Evolutionary conservation across 768 basidiomycete genomes (phyloP).

Genomic region (Russula emetica): DNA sequence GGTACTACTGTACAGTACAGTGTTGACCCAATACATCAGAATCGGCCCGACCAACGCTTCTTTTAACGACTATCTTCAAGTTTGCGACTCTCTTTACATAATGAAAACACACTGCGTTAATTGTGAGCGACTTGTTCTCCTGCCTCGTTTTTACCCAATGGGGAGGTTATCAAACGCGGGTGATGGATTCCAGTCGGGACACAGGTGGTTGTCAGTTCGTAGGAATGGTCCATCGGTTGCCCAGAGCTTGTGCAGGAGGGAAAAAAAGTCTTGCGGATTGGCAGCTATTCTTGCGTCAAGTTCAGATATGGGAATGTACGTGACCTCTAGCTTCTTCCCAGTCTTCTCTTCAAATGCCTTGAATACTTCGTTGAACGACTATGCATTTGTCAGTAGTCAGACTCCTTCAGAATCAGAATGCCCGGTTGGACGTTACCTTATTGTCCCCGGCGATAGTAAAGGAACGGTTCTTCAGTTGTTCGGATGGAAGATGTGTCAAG

Average conservation of each 20-base stretch:
- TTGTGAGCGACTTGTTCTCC: neutral
- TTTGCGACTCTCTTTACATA: neutral
- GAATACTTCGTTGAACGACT: constrained; percentile 27
- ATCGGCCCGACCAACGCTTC: too few relatives aligned
- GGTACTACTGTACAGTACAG: too few relatives aligned
- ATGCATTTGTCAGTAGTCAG: neutral
- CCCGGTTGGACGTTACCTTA: neutral
- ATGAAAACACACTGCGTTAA: too few relatives aligned
- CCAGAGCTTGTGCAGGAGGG: constrained; percentile 16
- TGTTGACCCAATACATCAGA: too few relatives aligned
- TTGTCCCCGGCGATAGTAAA: neutral
- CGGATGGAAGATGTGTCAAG: neutral
- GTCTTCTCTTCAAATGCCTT: constrained; percentile 25
- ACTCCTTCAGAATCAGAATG: neutral
- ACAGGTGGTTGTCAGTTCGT: constrained; percentile 23
- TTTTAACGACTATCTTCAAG: neutral
- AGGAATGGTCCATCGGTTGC: constrained; percentile 18
- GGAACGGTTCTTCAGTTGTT: neutral
- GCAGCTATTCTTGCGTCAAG: constrained; percentile 21
- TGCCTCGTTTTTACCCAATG: neutral
- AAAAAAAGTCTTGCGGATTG: constrained; percentile 18
- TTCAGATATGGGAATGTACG: constrained; percentile 19
- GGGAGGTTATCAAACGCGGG: constrained; percentile 16
- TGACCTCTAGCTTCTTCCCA: constrained; percentile 27
- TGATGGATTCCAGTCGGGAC: constrained; percentile 29